Conservation (phyloP, 345 rosid genomes). For the Anacardium occidentale region DNA sequence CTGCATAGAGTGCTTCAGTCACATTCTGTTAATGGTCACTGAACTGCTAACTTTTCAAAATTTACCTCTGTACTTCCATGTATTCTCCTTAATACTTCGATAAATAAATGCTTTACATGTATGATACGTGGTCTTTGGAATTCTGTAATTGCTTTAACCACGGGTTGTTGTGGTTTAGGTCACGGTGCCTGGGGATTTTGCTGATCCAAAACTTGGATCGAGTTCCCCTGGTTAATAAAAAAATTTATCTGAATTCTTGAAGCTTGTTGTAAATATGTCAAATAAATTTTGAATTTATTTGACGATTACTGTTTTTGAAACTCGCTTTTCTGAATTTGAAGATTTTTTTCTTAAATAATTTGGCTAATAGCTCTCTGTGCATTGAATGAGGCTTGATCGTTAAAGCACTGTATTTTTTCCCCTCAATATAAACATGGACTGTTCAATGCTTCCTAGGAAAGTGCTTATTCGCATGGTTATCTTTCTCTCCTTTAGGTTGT, state of each 20-base stretch:
- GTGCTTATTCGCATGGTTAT: background rate
- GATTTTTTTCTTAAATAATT: background rate
- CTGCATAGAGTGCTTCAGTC: background rate
- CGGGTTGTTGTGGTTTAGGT: no score
- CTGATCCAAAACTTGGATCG: no score
- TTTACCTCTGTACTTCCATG: background rate
- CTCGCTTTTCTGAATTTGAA: conserved; percentile 2
- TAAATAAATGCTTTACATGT: background rate
- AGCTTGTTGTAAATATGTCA: background rate
- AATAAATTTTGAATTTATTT: background rate
- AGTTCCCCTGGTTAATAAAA: no score
- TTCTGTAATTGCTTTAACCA: no score
- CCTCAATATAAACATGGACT: background rate
- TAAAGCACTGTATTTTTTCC: background rate
- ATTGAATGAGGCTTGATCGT: background rate
- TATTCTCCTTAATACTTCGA: background rate
- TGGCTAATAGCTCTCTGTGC: background rate
- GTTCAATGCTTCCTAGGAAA: background rate
- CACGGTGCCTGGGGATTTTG: no score
- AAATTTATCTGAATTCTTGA: background rate
- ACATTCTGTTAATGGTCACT: background rate
- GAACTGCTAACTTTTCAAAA: background rate
- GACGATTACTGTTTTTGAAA: background rate
- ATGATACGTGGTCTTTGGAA: background rate
- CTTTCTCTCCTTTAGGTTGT: background rate